Percentiles rank a stretch among this genome's conserved stretches.
phyloP scores from a whole-genome alignment of 148 eudicot species.

The Bassia scoparia region DNA sequence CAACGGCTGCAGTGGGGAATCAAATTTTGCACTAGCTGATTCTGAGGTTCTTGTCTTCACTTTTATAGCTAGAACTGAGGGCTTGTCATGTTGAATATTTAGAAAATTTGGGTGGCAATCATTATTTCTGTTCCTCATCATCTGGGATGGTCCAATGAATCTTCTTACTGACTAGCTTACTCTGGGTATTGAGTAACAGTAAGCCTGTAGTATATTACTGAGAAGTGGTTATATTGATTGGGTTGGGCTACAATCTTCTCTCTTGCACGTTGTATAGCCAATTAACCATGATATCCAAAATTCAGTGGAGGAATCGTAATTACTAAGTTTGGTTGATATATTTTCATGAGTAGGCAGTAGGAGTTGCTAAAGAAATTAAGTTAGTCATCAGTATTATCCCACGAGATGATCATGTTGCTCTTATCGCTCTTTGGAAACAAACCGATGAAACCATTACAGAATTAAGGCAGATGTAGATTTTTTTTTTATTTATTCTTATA shows the following conservation, averaged over 20 bases:
- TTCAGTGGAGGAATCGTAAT: background rate
- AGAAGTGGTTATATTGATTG: background rate
- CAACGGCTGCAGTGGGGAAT: conserved; percentile 42
- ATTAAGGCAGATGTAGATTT: background rate
- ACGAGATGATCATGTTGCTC: background rate
- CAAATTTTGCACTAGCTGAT: conserved; percentile 54
- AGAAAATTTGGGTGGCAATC: background rate
- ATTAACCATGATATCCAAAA: background rate
- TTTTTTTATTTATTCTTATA: background rate
- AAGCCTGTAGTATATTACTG: conserved; percentile 1
- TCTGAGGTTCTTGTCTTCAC: conserved; percentile 52
- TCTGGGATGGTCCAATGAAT: background rate
- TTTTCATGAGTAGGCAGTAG: background rate
- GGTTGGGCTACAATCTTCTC: background rate
- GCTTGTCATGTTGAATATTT: background rate
- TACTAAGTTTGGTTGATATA: background rate
- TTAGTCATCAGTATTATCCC: background rate
- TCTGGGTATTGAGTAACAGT: background rate
- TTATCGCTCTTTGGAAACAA: background rate
- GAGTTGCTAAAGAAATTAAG: background rate
- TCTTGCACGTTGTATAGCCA: background rate
- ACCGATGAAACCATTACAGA: background rate
- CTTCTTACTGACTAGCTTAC: background rate
- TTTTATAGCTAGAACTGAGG: background rate
- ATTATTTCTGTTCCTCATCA: background rate